These are phyloP conservation scores for Cucurbita moschata DNA, from an alignment of 306 rosid genomes.

Conservation along the genomic window DNA sequence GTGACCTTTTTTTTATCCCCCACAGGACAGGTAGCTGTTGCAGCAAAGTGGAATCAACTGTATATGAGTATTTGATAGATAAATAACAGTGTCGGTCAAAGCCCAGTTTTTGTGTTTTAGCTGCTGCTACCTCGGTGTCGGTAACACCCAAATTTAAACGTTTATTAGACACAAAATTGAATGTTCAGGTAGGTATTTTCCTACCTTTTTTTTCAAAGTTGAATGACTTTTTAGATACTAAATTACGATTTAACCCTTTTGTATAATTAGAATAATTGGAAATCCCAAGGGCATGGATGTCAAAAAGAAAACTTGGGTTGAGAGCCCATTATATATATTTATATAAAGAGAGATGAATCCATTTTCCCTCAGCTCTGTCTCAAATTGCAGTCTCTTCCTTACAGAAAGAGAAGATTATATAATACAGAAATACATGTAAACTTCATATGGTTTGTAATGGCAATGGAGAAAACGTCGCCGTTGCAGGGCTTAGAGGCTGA, in stretches of 20 bases:
- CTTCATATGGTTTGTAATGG: background rate
- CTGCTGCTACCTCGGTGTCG: conserved; percentile 3
- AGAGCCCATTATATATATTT: background rate
- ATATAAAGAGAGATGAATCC: background rate
- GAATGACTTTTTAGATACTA: too few species aligned
- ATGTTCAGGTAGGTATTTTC: too few species aligned
- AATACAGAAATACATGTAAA: background rate
- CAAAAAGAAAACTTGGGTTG: background rate
- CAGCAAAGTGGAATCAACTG: background rate
- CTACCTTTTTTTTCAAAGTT: too few species aligned
- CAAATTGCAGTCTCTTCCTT: background rate
- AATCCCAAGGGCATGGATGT: background rate
- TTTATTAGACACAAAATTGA: too few species aligned
- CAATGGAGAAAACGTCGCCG: background rate
- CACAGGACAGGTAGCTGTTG: conserved; percentile 2
- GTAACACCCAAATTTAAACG: background rate
- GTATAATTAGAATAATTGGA: background rate
- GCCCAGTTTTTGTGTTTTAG: background rate
- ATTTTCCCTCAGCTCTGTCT: background rate
- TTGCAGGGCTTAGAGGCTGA: conserved; percentile 43
- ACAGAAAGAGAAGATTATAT: too few species aligned
- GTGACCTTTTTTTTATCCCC: background rate
- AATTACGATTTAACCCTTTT: too few species aligned
- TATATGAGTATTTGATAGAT: background rate
- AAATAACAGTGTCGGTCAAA: background rate